Percentiles rank a stretch among this genome's conserved stretches.
Conservation (phyloP, 139 green algal species). For the Ostreobium quekettii region DNA sequence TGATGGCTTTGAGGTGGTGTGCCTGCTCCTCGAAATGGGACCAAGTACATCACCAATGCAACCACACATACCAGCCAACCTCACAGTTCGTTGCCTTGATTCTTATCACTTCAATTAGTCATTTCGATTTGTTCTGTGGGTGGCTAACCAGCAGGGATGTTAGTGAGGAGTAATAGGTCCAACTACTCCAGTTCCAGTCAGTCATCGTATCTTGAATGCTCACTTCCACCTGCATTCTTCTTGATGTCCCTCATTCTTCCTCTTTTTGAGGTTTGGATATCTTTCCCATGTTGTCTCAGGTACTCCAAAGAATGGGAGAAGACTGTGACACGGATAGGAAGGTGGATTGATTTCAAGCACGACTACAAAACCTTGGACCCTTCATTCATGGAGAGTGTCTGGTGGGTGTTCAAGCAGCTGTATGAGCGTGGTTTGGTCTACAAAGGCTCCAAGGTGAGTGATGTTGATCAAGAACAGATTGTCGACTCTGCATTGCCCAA, state of each 20-base stretch:
- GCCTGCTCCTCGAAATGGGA: too few species aligned
- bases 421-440: slow-evolving; percentile 94
- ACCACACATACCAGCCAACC: too few species aligned
- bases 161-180: too few species aligned
- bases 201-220: too few species aligned
- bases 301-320: slow-evolving; percentile 94
- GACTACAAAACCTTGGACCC: slow-evolving; percentile 99
- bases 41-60: too few species aligned
- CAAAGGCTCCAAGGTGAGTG: slow-evolving; percentile 87
- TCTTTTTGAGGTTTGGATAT: not conserved
- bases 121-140: too few species aligned
- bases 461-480: too few species aligned
- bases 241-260: slow-evolving; percentile 7
- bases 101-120: too few species aligned
- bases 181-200: too few species aligned
- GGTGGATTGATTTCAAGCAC: slow-evolving; percentile 99
- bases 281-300: slow-evolving; percentile 27
- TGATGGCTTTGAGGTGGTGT: too few species aligned
- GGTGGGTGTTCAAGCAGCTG: slow-evolving; percentile 97
- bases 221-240: not conserved
- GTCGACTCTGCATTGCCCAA: not conserved
- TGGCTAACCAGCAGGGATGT: too few species aligned
- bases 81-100: too few species aligned
- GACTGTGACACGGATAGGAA: slow-evolving; percentile 83
- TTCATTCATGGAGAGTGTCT: slow-evolving; percentile 93